Evolutionary conservation across 306 rosid species (phyloP).

Genomic region (Fragaria iinumae): DNA sequence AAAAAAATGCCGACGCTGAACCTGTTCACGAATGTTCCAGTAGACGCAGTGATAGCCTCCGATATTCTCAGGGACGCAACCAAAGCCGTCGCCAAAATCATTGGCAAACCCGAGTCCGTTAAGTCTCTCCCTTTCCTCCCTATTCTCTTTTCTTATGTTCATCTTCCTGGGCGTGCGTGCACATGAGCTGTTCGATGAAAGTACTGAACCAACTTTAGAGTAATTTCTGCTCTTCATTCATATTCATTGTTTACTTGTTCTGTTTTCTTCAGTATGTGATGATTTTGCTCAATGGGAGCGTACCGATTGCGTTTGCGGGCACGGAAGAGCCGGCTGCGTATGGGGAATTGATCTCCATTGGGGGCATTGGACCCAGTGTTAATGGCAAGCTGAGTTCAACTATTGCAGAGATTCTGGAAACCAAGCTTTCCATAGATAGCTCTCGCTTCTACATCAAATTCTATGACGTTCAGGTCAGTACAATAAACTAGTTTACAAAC

Average conservation of each 20-base stretch:
- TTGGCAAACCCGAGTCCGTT: slow-evolving; percentile 95
- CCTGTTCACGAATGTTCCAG: slow-evolving; percentile 81
- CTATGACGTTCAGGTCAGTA: slow-evolving; percentile 65
- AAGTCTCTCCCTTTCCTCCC: slow-evolving; percentile 15
- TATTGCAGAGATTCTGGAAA: slow-evolving; percentile 83
- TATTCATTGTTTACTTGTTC: slow-evolving; percentile 13
- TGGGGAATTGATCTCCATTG: slow-evolving; percentile 85
- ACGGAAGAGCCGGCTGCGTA: slow-evolving; percentile 94
- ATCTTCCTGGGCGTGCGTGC: slow-evolving; percentile 19
- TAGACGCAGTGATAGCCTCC: slow-evolving; percentile 73
- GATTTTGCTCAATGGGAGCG: slow-evolving; percentile 83
- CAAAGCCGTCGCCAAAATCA: slow-evolving; percentile 81
- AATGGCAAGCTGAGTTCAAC: slow-evolving; percentile 86
- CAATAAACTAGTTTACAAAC: background rate
- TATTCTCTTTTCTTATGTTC: background rate
- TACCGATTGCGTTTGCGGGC: slow-evolving; percentile 81
- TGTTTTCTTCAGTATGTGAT: slow-evolving; percentile 69
- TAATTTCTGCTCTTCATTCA: background rate
- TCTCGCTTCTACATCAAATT: slow-evolving; percentile 90
- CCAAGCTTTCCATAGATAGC: slow-evolving; percentile 73
- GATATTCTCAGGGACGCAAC: slow-evolving; percentile 96
- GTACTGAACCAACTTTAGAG: slow-evolving; percentile 18
- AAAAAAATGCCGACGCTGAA: slow-evolving; percentile 74
- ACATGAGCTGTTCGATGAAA: slow-evolving; percentile 52
- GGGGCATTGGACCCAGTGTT: slow-evolving; percentile 78